Conservation (phyloP, 2,329 filamentous ascomycete genomes). For the Penicillium glabrum region DNA sequence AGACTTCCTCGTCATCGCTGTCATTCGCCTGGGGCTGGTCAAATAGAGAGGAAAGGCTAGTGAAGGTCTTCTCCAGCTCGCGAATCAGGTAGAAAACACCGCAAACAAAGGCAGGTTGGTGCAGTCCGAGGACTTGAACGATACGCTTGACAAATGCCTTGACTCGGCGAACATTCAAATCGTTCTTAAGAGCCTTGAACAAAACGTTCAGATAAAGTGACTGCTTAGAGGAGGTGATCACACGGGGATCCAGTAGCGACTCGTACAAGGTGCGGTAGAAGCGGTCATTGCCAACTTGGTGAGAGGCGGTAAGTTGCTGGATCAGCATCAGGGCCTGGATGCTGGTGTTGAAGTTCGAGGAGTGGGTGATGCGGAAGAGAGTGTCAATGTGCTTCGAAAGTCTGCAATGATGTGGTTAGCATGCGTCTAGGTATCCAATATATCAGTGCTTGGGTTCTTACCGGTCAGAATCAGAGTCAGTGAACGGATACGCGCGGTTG, state of each 20-base stretch:
- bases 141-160: conserved; percentile 96
- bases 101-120: conserved; percentile 90
- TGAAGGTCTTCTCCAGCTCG: conserved; percentile 77
- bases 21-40: conserved; percentile 78
- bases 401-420: conserved; percentile 42
- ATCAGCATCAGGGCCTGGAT: conserved; percentile 94
- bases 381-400: conserved; percentile 90
- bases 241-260: conserved; percentile 84
- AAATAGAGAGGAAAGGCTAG: conserved; percentile 74
- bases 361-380: conserved; percentile 93
- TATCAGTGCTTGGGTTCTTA: conserved; percentile 42
- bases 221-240: conserved; percentile 90
- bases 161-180: conserved; percentile 85
- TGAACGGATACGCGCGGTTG: conserved; percentile 93
- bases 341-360: conserved; percentile 97
- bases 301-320: conserved; percentile 81
- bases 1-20: conserved; percentile 68
- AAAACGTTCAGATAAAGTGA: conserved; percentile 91
- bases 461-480: conserved; percentile 73
- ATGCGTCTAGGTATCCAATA: background rate
- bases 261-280: conserved; percentile 97
- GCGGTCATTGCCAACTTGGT: conserved; percentile 79
- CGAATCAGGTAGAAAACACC: conserved; percentile 87
- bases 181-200: conserved; percentile 82
- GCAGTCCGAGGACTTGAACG: conserved; percentile 80